A percentile compares a stretch with the other conserved stretches of the same genome.
phyloP scores from a whole-genome alignment of 2,329 filamentous ascomycete species.

The Penicillium glabrum region DNA sequence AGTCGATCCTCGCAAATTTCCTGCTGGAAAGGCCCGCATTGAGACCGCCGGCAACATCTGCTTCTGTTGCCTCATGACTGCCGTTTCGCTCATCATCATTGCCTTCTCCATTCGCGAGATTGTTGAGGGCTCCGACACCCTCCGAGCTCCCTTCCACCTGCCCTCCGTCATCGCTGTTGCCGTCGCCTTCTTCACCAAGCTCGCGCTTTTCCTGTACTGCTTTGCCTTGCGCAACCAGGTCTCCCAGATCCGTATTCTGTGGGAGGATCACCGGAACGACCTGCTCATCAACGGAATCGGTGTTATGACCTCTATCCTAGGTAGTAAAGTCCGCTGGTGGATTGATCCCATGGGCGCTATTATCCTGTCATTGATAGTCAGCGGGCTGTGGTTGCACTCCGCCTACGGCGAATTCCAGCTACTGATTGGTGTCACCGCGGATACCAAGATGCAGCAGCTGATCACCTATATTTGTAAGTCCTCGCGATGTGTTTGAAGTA shows the following conservation, averaged over 20 bases:
- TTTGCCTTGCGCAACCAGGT: conserved; percentile 89
- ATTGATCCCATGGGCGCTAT: conserved; percentile 92
- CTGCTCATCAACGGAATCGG: conserved; percentile 94
- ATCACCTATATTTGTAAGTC: conserved; percentile 84
- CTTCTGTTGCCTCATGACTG: conserved; percentile 94
- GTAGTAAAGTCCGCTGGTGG: conserved; percentile 88
- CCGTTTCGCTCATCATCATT: conserved; percentile 89
- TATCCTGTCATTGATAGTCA: conserved; percentile 75
- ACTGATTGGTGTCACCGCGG: conserved; percentile 84
- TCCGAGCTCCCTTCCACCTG: conserved; percentile 69
- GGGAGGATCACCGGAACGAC: conserved; percentile 97
- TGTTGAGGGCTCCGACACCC: conserved; percentile 45
- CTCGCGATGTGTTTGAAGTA: background rate
- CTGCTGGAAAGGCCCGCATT: conserved; percentile 87
- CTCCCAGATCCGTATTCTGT: conserved; percentile 85
- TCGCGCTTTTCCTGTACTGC: conserved; percentile 84
- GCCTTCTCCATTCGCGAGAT: conserved; percentile 80
- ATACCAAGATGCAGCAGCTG: conserved; percentile 82
- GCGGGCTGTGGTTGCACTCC: conserved; percentile 77
- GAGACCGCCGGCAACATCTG: conserved; percentile 95
- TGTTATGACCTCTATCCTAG: conserved; percentile 87
- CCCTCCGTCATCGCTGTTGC: conserved; percentile 82
- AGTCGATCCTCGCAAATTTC: conserved; percentile 83
- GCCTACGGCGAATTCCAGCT: conserved; percentile 88
- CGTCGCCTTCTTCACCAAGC: conserved; percentile 81